Base-by-base conservation (phyloP, 192 early-diverging fungal species). In the Mortierella alpina region DNA sequence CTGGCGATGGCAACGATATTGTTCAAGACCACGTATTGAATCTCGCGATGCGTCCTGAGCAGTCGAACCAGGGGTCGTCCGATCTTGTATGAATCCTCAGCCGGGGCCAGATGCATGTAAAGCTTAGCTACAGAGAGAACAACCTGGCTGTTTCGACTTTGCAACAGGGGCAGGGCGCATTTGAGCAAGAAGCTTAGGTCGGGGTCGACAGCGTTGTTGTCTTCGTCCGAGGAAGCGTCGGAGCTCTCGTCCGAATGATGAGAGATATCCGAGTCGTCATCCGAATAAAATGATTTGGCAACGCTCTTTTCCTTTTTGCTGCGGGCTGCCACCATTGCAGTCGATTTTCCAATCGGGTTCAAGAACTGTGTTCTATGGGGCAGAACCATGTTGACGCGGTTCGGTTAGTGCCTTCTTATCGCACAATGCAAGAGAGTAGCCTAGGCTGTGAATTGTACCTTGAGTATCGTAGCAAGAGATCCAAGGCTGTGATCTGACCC, bases 401-500 rank as follows among this genome's bases (percentile, higher is more conserved):
- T 49, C 12, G 42, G 22, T 5, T 15, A 51, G 5, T 22, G 18
- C 15, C 39, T 31, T 9, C 23, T 55, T 20, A 22, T 55, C 7
- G 55, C 23, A 57, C 59, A n/a, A 63, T 66, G 31, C 23, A 13
- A 23, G 17, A 51, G 2, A 39, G 23, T 31, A 31, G 1, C 31
- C 31, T 31, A 1, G 31, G 31, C 31, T 31, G 31, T 31, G 48
- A 48, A 31, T 13, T 46, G 47, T 87, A 86, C 86, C 90, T 88
- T 58, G 90, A 94, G 86, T 99, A 99, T 11, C 90, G 84, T 41
- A 91, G 63, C 59, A 99, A 78, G 31, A 97, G 72, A 46, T 90
- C 91, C 48, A 97, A 72, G 40, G 97, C 92, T 52, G 92, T 92
- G 42, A 97, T 88, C 82, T 99, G 97, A 13, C 93, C 95, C 98